These are phyloP conservation scores for Leptographium galeiforme DNA, from an alignment of 2,329 filamentous ascomycete genomes.

Conservation along the genomic window DNA sequence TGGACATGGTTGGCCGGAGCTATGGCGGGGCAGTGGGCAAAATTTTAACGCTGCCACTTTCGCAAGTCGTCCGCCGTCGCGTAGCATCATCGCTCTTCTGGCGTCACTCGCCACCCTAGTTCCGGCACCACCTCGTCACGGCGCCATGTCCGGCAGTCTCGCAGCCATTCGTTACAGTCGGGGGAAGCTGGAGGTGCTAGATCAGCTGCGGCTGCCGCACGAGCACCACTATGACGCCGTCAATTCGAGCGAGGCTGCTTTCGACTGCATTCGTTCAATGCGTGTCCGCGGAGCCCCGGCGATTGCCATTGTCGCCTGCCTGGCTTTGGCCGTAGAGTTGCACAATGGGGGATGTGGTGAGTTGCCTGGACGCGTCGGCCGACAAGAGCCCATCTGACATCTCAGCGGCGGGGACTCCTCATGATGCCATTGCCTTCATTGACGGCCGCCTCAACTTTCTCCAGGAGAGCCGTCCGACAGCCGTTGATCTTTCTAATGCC, in stretches of 20 bases:
- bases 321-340: conserved; percentile 78
- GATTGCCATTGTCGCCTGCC: conserved; percentile 92
- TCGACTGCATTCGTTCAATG: conserved; percentile 74
- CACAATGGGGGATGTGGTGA: conserved; percentile 36
- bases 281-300: conserved; percentile 73
- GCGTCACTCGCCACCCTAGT: background rate
- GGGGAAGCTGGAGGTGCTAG: conserved; percentile 62
- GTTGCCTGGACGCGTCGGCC: conserved; percentile 9
- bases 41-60: background rate
- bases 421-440: conserved; percentile 58
- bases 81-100: background rate
- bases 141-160: conserved; percentile 30
- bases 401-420: conserved; percentile 26
- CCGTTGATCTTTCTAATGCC: conserved; percentile 87
- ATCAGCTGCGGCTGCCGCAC: conserved; percentile 73
- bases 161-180: conserved; percentile 66
- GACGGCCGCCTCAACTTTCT: conserved; percentile 71
- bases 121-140: too few relatives aligned
- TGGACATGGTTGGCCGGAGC: background rate
- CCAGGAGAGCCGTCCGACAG: conserved; percentile 79
- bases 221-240: conserved; percentile 66
- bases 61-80: too few relatives aligned
- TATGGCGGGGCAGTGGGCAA: background rate
- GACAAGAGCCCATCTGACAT: background rate
- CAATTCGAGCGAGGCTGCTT: conserved; percentile 58